Percentiles rank a stretch among this genome's conserved stretches.
phyloP scores from a whole-genome alignment of 805 yeast species.

The Hyphopichia homilentoma region DNA sequence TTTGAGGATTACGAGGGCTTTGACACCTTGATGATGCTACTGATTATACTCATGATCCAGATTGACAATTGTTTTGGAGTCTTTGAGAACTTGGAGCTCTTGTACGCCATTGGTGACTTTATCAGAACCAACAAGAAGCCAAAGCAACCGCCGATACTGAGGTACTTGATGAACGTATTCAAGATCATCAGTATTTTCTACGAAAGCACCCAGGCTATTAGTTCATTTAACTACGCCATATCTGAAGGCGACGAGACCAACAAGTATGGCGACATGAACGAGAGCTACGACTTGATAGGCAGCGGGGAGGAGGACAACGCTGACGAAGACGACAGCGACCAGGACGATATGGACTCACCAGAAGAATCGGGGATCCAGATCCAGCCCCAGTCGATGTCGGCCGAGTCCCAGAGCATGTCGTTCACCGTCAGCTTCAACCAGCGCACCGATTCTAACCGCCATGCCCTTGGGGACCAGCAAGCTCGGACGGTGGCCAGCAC shows the following conservation, averaged over 20 bases:
- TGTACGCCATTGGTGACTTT: slow-evolving; percentile 39
- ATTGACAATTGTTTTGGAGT: slow-evolving; percentile 36
- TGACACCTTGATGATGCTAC: slow-evolving; percentile 29
- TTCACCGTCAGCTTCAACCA: slow-evolving; percentile 26
- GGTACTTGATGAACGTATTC: slow-evolving; percentile 26
- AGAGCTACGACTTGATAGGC: slow-evolving; percentile 28
- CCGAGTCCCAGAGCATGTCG: slow-evolving; percentile 17
- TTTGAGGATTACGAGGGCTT: slow-evolving; percentile 19
- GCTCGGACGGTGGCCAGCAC: slow-evolving; percentile 1
- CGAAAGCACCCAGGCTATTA: slow-evolving; percentile 48
- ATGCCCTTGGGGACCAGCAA: neutral
- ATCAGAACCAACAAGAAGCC: slow-evolving; percentile 18
- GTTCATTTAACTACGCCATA: slow-evolving; percentile 43
- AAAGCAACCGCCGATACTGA: too few species aligned
- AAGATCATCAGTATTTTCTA: slow-evolving; percentile 34
- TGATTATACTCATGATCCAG: slow-evolving; percentile 34
- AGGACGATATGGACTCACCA: slow-evolving; percentile 9
- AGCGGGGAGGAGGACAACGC: slow-evolving; percentile 11
- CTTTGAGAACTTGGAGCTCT: slow-evolving; percentile 38
- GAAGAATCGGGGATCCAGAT: slow-evolving; percentile 7
- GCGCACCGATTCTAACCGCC: slow-evolving; percentile 2
- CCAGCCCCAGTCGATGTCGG: slow-evolving; percentile 17
- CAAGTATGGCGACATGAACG: slow-evolving; percentile 44
- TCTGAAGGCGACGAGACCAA: slow-evolving; percentile 28
- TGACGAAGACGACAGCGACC: slow-evolving; percentile 12